Conservation (phyloP, 2,329 filamentous ascomycete species). For the Cordyceps cateniannulata region DNA sequence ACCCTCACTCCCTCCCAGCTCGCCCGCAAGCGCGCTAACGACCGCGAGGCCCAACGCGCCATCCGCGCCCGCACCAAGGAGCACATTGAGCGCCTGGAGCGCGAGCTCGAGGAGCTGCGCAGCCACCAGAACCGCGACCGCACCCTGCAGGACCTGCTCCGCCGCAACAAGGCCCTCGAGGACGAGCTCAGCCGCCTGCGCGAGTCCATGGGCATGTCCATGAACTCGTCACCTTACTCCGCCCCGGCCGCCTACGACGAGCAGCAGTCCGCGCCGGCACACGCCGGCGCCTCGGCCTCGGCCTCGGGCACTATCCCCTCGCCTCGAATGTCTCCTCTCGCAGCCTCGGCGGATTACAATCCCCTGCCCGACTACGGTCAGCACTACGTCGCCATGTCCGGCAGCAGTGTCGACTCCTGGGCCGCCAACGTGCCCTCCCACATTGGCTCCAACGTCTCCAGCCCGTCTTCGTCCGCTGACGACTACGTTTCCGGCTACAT, state of each 20-base stretch:
- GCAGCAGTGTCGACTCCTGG: conserved; percentile 39
- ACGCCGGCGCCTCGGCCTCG: conserved; percentile 20
- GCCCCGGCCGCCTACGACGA: conserved; percentile 34
- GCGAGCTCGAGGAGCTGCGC: conserved; percentile 65
- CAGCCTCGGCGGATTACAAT: conserved; percentile 35
- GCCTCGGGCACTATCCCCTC: conserved; percentile 26
- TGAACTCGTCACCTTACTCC: conserved; percentile 32
- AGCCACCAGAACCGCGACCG: conserved; percentile 41
- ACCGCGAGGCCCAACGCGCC: conserved; percentile 81
- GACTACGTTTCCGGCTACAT: conserved; percentile 42
- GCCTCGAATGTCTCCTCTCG: conserved; percentile 40
- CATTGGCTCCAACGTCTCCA: conserved; percentile 43
- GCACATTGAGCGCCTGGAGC: conserved; percentile 74
- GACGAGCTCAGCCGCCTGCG: conserved; percentile 42
- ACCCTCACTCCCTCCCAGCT: conserved; percentile 84
- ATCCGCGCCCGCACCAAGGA: conserved; percentile 82
- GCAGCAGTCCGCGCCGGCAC: conserved; percentile 27
- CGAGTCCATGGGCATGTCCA: conserved; percentile 38
- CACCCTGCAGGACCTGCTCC: conserved; percentile 45
- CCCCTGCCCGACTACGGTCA: conserved; percentile 35
- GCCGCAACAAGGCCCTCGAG: conserved; percentile 48
- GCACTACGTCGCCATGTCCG: conserved; percentile 32
- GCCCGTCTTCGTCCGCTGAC: conserved; percentile 45
- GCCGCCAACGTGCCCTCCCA: conserved; percentile 36
- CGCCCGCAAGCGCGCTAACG: conserved; percentile 84